Evolutionary conservation across 306 rosid genomes (phyloP).

Genomic region (Echinosophora koreensis): DNA sequence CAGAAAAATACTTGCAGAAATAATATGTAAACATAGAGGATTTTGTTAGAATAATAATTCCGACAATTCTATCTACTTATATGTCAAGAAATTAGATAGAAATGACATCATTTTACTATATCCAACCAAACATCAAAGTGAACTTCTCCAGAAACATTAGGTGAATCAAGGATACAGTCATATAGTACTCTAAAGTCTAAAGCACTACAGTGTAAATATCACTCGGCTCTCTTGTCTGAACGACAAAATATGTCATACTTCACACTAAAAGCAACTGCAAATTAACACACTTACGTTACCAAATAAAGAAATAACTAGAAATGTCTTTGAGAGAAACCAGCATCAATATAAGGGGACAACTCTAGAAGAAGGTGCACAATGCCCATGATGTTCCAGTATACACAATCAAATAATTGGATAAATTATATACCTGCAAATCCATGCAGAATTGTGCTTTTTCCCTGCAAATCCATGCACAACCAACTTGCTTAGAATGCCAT

Average conservation of each 20-base stretch:
- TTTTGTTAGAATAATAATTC: conserved; percentile 31
- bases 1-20: conserved; percentile 79
- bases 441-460: conserved; percentile 74
- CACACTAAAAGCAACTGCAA: background rate
- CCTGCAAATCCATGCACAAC: conserved; percentile 53
- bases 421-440: conserved; percentile 70
- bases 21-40: conserved; percentile 53
- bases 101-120: conserved; percentile 8
- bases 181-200: background rate
- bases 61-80: too few relatives aligned
- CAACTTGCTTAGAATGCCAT: background rate
- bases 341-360: conserved; percentile 13
- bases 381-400: conserved; percentile 15
- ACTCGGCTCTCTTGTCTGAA: background rate
- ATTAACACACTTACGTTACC: background rate
- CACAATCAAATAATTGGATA: conserved; percentile 34
- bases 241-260: conserved; percentile 15
- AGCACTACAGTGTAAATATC: background rate
- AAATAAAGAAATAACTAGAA: conserved; percentile 19
- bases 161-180: background rate
- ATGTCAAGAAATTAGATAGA: too few relatives aligned
- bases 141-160: conserved; percentile 2
- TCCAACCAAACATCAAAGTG: conserved; percentile 20
- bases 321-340: conserved; percentile 35
- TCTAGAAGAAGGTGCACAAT: conserved; percentile 15